Evolutionary conservation across 2,329 filamentous ascomycete species (phyloP).

Genomic region (Blumeria hordei): DNA sequence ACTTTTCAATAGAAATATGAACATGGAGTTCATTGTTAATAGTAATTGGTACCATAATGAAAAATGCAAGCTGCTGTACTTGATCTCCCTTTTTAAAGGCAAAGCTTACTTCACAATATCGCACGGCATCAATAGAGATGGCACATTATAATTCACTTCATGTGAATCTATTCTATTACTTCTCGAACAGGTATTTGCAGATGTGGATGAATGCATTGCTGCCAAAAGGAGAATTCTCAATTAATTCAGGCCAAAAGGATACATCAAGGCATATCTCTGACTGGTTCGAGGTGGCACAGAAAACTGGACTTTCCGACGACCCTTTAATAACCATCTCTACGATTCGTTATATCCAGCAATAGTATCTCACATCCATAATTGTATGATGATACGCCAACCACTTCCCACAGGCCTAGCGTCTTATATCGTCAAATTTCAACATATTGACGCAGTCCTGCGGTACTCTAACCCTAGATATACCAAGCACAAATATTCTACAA

Average conservation of each 20-base stretch:
- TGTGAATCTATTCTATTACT: not conserved
- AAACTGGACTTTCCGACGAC: not conserved
- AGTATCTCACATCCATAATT: not conserved
- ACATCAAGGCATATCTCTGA: not conserved
- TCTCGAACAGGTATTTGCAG: not conserved
- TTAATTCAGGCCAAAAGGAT: not conserved
- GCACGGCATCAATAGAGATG: not conserved
- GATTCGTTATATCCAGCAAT: not conserved
- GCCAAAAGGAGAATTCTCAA: not conserved
- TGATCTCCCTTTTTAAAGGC: not conserved
- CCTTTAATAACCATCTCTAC: not conserved
- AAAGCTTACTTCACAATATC: not conserved
- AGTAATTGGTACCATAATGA: not conserved
- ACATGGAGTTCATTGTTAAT: not conserved
- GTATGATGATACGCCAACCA: not conserved
- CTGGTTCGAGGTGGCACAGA: not conserved
- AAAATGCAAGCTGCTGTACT: not conserved
- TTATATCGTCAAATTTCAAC: not conserved
- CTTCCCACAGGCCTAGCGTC: not conserved
- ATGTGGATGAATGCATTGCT: not conserved
- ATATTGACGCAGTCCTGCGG: not conserved
- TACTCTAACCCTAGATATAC: not conserved
- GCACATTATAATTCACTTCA: not conserved
- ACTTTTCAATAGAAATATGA: not conserved
- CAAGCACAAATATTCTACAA: not conserved